phyloP scores from a whole-genome alignment of 768 basidiomycete species.

The Bullera alba region DNA sequence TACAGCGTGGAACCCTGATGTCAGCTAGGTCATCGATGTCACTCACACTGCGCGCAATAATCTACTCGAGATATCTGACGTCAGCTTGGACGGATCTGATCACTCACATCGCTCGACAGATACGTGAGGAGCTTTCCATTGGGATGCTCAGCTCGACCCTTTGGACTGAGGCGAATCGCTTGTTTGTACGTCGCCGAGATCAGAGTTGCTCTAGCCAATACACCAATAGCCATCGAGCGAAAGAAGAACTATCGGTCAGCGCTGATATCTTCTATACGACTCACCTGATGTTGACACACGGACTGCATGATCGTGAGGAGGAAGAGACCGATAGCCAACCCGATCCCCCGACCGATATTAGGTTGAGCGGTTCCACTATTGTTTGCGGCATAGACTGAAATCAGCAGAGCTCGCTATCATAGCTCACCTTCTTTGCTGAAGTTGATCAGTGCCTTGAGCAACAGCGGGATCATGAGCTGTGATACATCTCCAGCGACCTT shows the following conservation, averaged over 20 bases:
- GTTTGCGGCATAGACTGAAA: conserved; percentile 30
- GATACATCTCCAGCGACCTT: conserved; percentile 40
- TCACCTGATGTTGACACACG: conserved; percentile 38
- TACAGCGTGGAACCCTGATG: conserved; percentile 50
- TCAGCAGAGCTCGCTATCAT: not conserved
- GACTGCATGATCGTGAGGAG: conserved; percentile 35
- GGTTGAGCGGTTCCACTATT: conserved; percentile 17
- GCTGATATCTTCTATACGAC: not conserved
- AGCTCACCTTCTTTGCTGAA: conserved; percentile 27
- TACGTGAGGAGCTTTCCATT: conserved; percentile 41
- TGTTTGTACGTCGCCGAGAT: conserved; percentile 36
- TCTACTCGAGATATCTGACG: conserved; percentile 39
- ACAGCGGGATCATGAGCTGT: conserved; percentile 34
- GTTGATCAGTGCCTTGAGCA: conserved; percentile 48
- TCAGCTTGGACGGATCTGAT: not conserved
- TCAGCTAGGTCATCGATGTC: not conserved
- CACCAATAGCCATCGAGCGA: conserved; percentile 41
- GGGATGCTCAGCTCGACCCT: conserved; percentile 35
- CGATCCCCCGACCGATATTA: conserved; percentile 40
- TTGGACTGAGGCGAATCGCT: conserved; percentile 15
- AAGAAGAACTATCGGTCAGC: conserved; percentile 39
- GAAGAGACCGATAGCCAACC: conserved; percentile 42
- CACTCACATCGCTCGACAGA: conserved; percentile 57
- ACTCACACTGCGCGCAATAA: conserved; percentile 56
- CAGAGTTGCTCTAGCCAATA: conserved; percentile 35